phyloP scores from a whole-genome alignment of 192 early-diverging fungal genomes.

The Backusella australiensis region DNA sequence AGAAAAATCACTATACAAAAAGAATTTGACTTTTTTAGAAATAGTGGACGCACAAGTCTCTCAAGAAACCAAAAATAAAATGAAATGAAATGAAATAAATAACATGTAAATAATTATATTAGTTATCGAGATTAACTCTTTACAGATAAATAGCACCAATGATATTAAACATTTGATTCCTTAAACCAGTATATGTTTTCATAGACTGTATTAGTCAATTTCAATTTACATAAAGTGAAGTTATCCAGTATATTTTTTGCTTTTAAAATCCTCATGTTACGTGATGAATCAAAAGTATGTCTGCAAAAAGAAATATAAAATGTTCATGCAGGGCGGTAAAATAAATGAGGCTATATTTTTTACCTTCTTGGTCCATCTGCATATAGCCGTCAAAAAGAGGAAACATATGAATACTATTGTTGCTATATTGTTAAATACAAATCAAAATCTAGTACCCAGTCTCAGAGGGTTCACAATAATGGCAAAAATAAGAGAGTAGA shows the following conservation, averaged over 20 bases:
- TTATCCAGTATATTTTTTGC: not conserved
- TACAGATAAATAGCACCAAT: not conserved
- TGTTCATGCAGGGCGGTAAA: not conserved
- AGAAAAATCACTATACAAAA: not conserved
- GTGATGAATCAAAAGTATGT: not conserved
- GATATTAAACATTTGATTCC: not conserved
- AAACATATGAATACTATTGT: not conserved
- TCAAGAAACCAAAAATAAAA: not conserved
- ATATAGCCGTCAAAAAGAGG: not conserved
- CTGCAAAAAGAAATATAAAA: not conserved
- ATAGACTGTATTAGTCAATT: not conserved
- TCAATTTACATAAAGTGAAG: not conserved
- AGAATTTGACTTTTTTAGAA: not conserved
- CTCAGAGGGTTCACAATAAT: too few species aligned
- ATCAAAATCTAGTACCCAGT: too few species aligned
- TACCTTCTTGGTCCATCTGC: not conserved
- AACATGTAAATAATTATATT: not conserved
- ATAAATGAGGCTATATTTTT: not conserved
- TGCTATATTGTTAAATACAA: too few species aligned
- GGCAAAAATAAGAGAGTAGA: too few species aligned
- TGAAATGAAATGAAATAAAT: not conserved
- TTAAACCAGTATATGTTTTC: not conserved
- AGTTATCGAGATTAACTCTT: not conserved
- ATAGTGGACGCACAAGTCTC: not conserved
- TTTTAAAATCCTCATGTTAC: not conserved